A percentile compares a stretch with the other conserved stretches of the same genome.
These are phyloP conservation scores for Metschnikowia gruessii DNA, from an alignment of 805 yeast species.

Conservation along the genomic window DNA sequence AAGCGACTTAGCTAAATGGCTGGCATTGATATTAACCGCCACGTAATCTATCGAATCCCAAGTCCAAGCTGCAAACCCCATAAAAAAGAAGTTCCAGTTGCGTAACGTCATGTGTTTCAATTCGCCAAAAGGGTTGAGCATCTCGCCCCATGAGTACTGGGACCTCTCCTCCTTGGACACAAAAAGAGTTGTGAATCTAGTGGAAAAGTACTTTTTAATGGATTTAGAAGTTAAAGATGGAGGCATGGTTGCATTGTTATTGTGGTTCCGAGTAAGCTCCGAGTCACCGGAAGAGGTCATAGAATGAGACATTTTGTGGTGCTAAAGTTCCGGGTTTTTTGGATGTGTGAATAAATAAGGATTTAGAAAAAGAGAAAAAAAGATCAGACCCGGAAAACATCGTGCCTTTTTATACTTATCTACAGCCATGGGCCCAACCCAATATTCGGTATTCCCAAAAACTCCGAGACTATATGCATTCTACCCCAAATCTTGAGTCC, in stretches of 20 bases:
- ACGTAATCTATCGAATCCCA: slow-evolving; percentile 68
- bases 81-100: slow-evolving; percentile 50
- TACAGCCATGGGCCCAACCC: too few relatives aligned
- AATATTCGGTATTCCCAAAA: too few relatives aligned
- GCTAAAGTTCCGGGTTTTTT: too few relatives aligned
- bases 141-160: slow-evolving; percentile 31
- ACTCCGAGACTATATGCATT: too few relatives aligned
- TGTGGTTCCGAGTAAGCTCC: slow-evolving; percentile 13
- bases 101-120: slow-evolving; percentile 16
- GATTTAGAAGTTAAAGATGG: slow-evolving; percentile 31
- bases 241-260: slow-evolving; percentile 19
- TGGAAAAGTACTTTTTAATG: slow-evolving; percentile 36
- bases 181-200: slow-evolving; percentile 49
- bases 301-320: slow-evolving; percentile 4
- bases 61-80: slow-evolving; percentile 59
- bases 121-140: slow-evolving; percentile 41
- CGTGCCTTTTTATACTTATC: too few relatives aligned
- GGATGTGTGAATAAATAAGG: too few relatives aligned
- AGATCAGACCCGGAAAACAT: too few relatives aligned
- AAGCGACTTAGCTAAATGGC: slow-evolving; percentile 47
- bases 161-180: slow-evolving; percentile 45
- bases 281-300: slow-evolving; percentile 14
- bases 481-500: too few relatives aligned
- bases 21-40: slow-evolving; percentile 50
- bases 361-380: too few relatives aligned